phyloP scores from a whole-genome alignment of 768 basidiomycete genomes.

The Suillus decipiens region DNA sequence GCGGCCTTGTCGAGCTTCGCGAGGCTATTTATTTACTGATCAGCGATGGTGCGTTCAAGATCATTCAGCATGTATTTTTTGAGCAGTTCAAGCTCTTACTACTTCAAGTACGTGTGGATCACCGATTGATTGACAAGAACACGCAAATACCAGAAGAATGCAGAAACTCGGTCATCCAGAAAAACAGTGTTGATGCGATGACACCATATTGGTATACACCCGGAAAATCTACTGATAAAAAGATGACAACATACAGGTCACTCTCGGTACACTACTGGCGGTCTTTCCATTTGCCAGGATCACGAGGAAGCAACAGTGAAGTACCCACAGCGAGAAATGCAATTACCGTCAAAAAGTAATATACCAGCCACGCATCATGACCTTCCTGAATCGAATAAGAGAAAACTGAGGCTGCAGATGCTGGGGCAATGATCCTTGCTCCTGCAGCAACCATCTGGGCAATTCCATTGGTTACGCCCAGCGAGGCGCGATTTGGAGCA shows the following conservation, averaged over 20 bases:
- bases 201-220: no score
- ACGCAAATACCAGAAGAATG: no score
- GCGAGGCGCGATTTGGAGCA: conserved; percentile 62
- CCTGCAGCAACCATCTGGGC: conserved; percentile 44
- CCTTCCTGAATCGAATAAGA: conserved; percentile 58
- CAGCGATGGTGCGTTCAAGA: no score
- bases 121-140: no score
- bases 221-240: no score
- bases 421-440: conserved; percentile 54
- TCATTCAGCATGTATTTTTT: no score
- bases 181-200: no score
- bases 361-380: conserved; percentile 25
- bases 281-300: not conserved
- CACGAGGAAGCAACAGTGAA: conserved; percentile 30
- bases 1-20: no score
- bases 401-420: conserved; percentile 62
- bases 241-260: not conserved
- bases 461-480: conserved; percentile 72
- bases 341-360: conserved; percentile 26
- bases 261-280: not conserved
- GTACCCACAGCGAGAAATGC: conserved; percentile 18
- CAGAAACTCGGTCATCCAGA: no score
- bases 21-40: no score
- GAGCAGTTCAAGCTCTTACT: no score
- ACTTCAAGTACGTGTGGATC: no score